Base-by-base conservation (phyloP, 306 rosid species). In the Sphenostylis stenocarpa region DNA sequence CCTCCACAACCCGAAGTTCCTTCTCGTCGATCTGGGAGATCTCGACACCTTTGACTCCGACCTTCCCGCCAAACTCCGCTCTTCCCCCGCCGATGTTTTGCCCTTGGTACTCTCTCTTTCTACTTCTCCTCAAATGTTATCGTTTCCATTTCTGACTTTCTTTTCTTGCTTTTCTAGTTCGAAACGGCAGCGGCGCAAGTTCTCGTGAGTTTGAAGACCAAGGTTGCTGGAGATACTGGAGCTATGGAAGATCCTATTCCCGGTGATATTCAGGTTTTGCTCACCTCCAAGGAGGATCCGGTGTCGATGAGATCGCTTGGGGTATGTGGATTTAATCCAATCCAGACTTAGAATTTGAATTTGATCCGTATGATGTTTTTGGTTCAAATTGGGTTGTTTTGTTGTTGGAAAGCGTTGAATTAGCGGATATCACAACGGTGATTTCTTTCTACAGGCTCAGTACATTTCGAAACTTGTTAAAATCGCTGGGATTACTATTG, bases 161-260 rank as follows among this genome's bases (percentile, higher is more conserved):
- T 19, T 5, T 23, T 31, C 38, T 66, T 21, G 8, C 3, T 29
- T 11, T 41, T 71, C 79, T 61, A 94, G 98, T 89, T 96, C 31
- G 99, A 96, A 87, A 88, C 88, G 60, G 99, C 99, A 6, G 99
- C 99, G 13, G 98, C 92, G 1, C 97, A 92, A 85, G 98, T 96
- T 79, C 82, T 88, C 85, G 92, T 86, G 64, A 85, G 83, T 86
- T 72, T 92, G 82, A 92, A 90, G 87, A 88, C 97, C 34, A 96
- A 92, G 49, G 97, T 92, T 44, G 87, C 90, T 0, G 96, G 97
- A 26, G 96, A 93, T 57, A 87, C 93, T 7, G 99, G 99, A 10
- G 88, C 57, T 11, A 79, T 96, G 96, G 99, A 92, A 82, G 99
- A 96, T 19, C 91, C 91, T 13, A 84, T 82, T 64, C 79, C 96